These are phyloP conservation scores for Calycina herbarum DNA, from an alignment of 2,329 filamentous ascomycete genomes.

Conservation along the genomic window DNA sequence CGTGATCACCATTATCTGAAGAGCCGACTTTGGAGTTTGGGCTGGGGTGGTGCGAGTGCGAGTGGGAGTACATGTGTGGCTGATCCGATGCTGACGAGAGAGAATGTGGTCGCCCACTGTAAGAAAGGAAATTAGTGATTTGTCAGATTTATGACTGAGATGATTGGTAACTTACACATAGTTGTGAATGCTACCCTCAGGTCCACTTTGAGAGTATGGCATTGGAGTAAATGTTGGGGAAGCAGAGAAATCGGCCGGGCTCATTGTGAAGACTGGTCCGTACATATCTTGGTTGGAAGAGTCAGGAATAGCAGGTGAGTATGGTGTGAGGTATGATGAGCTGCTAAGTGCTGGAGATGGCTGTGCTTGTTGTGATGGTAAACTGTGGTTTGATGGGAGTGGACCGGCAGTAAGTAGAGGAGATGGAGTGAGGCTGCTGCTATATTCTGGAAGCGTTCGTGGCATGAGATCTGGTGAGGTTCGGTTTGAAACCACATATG, in stretches of 20 bases:
- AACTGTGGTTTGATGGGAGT: constrained; percentile 11
- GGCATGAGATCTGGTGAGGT: constrained; percentile 38
- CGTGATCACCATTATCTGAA: constrained; percentile 47
- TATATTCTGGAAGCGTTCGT: constrained; percentile 34
- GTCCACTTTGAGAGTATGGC: constrained; percentile 30
- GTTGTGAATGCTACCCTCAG: constrained; percentile 30
- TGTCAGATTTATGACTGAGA: neutral
- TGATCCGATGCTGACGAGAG: constrained; percentile 35
- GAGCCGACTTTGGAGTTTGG: constrained; percentile 43
- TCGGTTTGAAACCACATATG: constrained; percentile 35
- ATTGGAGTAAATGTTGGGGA: constrained; percentile 30
- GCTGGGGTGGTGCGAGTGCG: constrained; percentile 28
- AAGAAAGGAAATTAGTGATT: constrained; percentile 11
- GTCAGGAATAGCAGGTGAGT: constrained; percentile 33
- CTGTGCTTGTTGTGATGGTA: constrained; percentile 18
- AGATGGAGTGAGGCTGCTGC: constrained; percentile 34
- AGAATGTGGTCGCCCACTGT: constrained; percentile 32
- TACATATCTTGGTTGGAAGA: constrained; percentile 27
- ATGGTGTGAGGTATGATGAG: constrained; percentile 34
- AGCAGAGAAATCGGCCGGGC: constrained; percentile 18
- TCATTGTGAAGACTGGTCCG: constrained; percentile 35
- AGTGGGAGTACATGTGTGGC: constrained; percentile 32
- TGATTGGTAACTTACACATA: constrained; percentile 26
- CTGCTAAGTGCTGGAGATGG: constrained; percentile 31
- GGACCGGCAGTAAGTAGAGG: constrained; percentile 35